These are phyloP conservation scores for Malania oleifera DNA, from an alignment of 164 flowering plant genomes.

Conservation along the genomic window DNA sequence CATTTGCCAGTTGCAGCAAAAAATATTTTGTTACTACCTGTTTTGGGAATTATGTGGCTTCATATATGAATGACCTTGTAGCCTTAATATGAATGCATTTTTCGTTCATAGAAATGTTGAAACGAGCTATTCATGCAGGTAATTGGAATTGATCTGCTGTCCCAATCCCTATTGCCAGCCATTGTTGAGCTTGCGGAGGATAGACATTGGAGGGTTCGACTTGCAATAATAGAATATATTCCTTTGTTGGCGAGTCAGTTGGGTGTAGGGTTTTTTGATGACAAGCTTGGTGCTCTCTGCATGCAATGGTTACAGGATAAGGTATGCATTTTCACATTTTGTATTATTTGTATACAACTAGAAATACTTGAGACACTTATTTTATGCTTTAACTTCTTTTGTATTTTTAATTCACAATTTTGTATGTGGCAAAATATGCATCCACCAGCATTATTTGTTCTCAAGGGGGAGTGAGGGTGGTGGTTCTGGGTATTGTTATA, in stretches of 20 bases:
- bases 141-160: constrained; percentile 90
- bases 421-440: too few relatives aligned
- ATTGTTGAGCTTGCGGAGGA: constrained; percentile 99
- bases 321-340: constrained; percentile 19
- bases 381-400: neutral
- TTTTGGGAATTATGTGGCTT: too few relatives aligned
- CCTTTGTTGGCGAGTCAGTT: constrained; percentile 93
- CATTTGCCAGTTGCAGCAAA: too few relatives aligned
- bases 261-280: constrained; percentile 94
- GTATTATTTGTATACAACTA: too few relatives aligned
- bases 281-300: constrained; percentile 82
- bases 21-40: too few relatives aligned
- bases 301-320: constrained; percentile 60
- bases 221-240: constrained; percentile 91
- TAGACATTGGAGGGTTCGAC: constrained; percentile 95
- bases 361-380: too few relatives aligned
- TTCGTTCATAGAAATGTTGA: neutral
- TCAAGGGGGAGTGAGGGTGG: too few relatives aligned
- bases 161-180: constrained; percentile 87
- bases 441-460: too few relatives aligned
- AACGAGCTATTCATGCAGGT: constrained; percentile 45
- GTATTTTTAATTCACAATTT: too few relatives aligned
- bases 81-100: too few relatives aligned
- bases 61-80: too few relatives aligned
- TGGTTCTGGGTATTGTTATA: too few relatives aligned